phyloP scores from a whole-genome alignment of 2,329 filamentous ascomycete genomes.

The Colletotrichum australisinense region DNA sequence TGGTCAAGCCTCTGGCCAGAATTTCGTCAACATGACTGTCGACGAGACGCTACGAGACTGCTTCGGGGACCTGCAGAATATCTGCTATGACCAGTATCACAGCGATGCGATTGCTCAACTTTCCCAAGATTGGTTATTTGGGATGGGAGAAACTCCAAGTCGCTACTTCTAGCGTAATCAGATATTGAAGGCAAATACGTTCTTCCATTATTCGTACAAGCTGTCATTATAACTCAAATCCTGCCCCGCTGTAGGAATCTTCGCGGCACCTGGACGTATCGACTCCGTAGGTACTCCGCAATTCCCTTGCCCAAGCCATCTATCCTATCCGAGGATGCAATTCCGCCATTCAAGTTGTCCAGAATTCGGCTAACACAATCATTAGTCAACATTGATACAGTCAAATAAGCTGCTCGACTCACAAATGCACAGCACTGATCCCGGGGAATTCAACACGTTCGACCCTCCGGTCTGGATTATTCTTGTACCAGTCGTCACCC shows the following conservation, averaged over 20 bases:
- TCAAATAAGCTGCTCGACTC: neutral
- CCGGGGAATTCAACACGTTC: constrained; percentile 32
- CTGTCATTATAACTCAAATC: neutral
- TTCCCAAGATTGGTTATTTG: constrained; percentile 39
- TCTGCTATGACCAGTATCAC: constrained; percentile 39
- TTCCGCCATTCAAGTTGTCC: constrained; percentile 34
- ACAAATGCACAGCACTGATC: constrained; percentile 33
- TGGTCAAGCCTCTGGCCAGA: neutral
- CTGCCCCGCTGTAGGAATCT: constrained; percentile 46
- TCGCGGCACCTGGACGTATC: constrained; percentile 47
- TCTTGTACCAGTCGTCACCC: constrained; percentile 40
- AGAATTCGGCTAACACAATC: constrained; percentile 17
- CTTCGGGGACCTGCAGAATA: constrained; percentile 44
- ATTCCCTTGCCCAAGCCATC: constrained; percentile 51
- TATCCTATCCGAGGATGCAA: constrained; percentile 34
- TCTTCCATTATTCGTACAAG: constrained; percentile 11
- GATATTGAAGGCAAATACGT: neutral
- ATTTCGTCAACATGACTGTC: constrained; percentile 44
- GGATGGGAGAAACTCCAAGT: constrained; percentile 29
- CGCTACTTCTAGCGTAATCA: neutral
- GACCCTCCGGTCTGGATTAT: constrained; percentile 7
- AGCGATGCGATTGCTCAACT: constrained; percentile 40
- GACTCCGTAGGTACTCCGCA: constrained; percentile 49
- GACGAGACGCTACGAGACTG: constrained; percentile 52
- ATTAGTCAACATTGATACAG: neutral